These are phyloP conservation scores for Talaromyces amestolkiae DNA, from an alignment of 2,329 filamentous ascomycete species.

Conservation along the genomic window DNA sequence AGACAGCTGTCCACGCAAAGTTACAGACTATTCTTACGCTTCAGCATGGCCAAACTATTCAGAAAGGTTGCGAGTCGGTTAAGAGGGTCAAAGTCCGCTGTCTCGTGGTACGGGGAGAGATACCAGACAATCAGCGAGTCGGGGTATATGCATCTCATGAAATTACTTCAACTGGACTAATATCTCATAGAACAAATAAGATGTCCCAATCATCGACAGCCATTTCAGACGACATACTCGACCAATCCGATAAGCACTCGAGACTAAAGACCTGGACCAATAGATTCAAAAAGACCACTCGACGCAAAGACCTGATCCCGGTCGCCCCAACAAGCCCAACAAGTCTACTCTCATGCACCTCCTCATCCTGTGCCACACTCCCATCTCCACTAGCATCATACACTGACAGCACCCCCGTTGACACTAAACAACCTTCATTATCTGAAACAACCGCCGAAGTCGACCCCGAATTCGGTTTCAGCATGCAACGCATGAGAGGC, in stretches of 20 bases:
- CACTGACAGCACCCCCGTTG: not conserved
- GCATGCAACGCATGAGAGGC: conserved; percentile 6
- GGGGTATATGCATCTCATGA: not conserved
- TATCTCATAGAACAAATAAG: not conserved
- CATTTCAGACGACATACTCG: not conserved
- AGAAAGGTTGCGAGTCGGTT: conserved; percentile 3
- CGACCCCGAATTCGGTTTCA: conserved; percentile 11
- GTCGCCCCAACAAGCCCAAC: not conserved
- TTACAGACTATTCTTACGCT: conserved; percentile 4
- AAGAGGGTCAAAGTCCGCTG: not conserved
- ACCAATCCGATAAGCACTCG: not conserved
- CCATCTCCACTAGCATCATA: not conserved
- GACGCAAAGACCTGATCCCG: not conserved
- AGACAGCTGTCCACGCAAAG: not conserved
- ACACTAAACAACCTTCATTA: not conserved
- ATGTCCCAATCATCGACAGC: not conserved
- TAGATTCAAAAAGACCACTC: conserved; percentile 1
- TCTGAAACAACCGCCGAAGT: conserved; percentile 12
- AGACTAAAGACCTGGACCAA: conserved; percentile 5
- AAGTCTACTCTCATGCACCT: not conserved
- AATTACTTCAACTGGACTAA: not conserved
- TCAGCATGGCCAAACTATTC: conserved; percentile 9
- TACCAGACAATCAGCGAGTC: not conserved
- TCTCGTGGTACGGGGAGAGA: not conserved
- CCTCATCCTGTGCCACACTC: not conserved